These are phyloP conservation scores for Thalia dealbata DNA, from an alignment of 176 grass and related monocot genomes.

Conservation along the genomic window DNA sequence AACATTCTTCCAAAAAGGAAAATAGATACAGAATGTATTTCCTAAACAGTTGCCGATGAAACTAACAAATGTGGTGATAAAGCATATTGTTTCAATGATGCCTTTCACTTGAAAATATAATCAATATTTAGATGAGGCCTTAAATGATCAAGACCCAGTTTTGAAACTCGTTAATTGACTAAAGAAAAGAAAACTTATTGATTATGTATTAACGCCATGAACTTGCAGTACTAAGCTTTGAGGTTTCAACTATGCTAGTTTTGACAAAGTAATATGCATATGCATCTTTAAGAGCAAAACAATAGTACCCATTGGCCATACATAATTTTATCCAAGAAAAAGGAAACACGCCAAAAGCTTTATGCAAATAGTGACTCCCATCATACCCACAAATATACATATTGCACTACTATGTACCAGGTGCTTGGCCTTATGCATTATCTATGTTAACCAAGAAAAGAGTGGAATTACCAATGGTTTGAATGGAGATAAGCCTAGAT, in stretches of 20 bases:
- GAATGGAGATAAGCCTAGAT: neutral
- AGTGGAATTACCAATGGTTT: conserved; percentile 8
- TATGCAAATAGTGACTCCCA: neutral
- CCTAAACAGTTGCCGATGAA: neutral
- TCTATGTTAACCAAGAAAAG: neutral
- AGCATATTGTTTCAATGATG: neutral
- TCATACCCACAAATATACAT: neutral
- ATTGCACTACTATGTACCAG: neutral
- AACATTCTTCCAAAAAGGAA: too few species aligned
- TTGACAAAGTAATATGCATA: too few species aligned
- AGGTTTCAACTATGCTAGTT: neutral
- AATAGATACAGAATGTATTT: too few species aligned
- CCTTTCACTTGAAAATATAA: neutral
- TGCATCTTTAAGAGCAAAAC: too few species aligned
- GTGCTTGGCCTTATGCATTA: neutral
- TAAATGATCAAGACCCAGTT: neutral
- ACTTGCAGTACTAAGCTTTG: neutral
- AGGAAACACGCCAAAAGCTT: neutral
- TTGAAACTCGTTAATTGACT: neutral
- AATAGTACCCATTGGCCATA: too few species aligned
- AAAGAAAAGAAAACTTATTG: neutral
- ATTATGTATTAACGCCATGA: neutral
- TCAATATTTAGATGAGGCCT: neutral
- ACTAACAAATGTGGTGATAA: neutral
- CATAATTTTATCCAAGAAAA: too few species aligned